A percentile compares a stretch with the other conserved stretches of the same genome.
These are phyloP conservation scores for Vitis riparia DNA, from an alignment of 164 flowering plant genomes.

Conservation along the genomic window DNA sequence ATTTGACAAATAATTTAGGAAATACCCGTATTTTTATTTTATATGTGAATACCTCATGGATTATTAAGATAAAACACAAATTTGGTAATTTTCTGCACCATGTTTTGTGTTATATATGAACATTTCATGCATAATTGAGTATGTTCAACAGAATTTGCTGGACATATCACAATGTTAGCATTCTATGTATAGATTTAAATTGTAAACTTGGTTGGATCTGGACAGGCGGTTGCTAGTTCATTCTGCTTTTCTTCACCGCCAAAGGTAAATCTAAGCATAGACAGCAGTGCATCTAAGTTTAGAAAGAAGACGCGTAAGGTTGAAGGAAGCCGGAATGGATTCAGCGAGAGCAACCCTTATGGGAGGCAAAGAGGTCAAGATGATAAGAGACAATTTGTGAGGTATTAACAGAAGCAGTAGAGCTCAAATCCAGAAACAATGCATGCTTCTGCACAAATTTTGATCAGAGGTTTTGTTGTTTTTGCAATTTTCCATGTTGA, in stretches of 20 bases:
- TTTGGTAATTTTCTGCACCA: no score
- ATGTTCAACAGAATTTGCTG: background rate
- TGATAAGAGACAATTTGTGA: slow-evolving; percentile 39
- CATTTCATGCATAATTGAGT: background rate
- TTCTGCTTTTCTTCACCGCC: slow-evolving; percentile 91
- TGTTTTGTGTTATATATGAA: background rate
- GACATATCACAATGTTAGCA: background rate
- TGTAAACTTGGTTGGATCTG: slow-evolving; percentile 3
- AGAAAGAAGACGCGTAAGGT: slow-evolving; percentile 57
- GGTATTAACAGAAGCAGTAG: slow-evolving; percentile 26
- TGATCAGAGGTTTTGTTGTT: background rate
- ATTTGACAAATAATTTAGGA: background rate
- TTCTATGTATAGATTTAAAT: background rate
- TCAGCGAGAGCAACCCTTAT: slow-evolving; percentile 67
- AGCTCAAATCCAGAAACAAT: background rate
- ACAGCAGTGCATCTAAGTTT: slow-evolving; percentile 83
- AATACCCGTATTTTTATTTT: no score
- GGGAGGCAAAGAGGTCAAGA: slow-evolving; percentile 24
- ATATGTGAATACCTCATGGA: no score
- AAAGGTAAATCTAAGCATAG: slow-evolving; percentile 66
- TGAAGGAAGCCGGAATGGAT: slow-evolving; percentile 56
- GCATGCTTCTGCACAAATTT: background rate
- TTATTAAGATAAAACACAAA: no score
- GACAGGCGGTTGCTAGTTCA: slow-evolving; percentile 86
- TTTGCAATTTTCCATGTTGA: no score